Evolutionary conservation across 495 filamentous ascomycete species (phyloP).

Genomic region (Venustampulla echinocandica): DNA sequence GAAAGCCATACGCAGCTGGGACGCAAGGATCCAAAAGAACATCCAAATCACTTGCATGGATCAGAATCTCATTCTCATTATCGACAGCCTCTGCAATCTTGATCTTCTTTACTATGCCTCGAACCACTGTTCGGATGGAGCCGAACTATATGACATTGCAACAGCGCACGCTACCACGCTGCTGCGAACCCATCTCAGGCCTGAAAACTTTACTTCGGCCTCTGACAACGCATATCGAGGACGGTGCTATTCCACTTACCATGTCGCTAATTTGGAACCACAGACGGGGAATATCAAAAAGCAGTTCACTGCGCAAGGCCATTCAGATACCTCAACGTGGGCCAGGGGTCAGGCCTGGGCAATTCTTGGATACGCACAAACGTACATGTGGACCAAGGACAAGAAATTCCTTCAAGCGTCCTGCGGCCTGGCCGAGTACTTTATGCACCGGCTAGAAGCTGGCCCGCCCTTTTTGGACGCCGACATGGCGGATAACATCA

Average conservation of each 20-base stretch:
- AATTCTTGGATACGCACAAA: constrained; percentile 35
- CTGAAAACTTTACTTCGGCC: constrained; percentile 15
- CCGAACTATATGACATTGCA: constrained; percentile 26
- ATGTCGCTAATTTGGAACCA: constrained; percentile 32
- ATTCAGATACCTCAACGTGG: constrained; percentile 32
- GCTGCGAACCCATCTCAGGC: constrained; percentile 24
- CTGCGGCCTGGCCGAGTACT: constrained; percentile 27
- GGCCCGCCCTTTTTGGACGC: too few relatives aligned
- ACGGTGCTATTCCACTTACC: constrained; percentile 25
- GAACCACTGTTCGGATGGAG: constrained; percentile 19
- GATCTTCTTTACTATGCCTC: constrained; percentile 35
- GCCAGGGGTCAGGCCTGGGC: constrained; percentile 37
- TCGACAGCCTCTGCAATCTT: constrained; percentile 39
- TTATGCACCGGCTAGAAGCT: constrained; percentile 24
- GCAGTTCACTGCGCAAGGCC: constrained; percentile 33
- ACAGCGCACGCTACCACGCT: constrained; percentile 28
- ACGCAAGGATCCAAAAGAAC: constrained; percentile 25
- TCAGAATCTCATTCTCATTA: constrained; percentile 32
- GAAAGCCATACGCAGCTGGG: constrained; percentile 33
- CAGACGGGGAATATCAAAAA: constrained; percentile 23
- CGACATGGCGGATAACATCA: too few relatives aligned
- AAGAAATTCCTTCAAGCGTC: constrained; percentile 28
- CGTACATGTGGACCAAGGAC: constrained; percentile 34
- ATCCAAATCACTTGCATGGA: constrained; percentile 12
- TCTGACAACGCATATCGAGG: background rate